Evolutionary conservation across 306 rosid genomes (phyloP).

Genomic region (Mimosa bimucronata): DNA sequence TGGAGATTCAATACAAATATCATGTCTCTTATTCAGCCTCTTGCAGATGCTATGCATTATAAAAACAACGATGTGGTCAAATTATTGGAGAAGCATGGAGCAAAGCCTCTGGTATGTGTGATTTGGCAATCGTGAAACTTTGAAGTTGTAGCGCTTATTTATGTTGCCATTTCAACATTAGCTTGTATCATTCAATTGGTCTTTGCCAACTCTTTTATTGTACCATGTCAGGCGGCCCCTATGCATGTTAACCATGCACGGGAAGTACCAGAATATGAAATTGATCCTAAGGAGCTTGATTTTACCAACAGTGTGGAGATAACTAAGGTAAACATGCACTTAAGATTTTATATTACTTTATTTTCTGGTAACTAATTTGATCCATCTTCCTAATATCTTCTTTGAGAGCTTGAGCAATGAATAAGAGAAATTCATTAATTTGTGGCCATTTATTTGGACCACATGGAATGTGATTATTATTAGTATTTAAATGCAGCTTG

Average conservation of each 20-base stretch:
- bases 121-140: constrained; percentile 41
- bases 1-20: constrained; percentile 26
- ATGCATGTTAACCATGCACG: constrained; percentile 84
- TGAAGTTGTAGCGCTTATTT: constrained; percentile 37
- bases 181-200: constrained; percentile 29
- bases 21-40: constrained; percentile 67
- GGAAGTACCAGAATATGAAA: constrained; percentile 94
- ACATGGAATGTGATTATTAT: constrained; percentile 20
- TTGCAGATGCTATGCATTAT: constrained; percentile 85
- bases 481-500: constrained; percentile 6
- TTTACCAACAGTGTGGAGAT: constrained; percentile 77
- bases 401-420: constrained; percentile 17
- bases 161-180: constrained; percentile 23
- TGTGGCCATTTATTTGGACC: constrained; percentile 21
- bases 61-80: constrained; percentile 75
- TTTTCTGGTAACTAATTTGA: background rate
- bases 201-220: constrained; percentile 32
- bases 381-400: constrained; percentile 15
- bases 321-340: constrained; percentile 58
- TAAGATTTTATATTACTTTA: background rate
- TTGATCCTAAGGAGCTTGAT: constrained; percentile 85
- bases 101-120: constrained; percentile 76
- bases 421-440: constrained; percentile 14
- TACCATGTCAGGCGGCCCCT: constrained; percentile 66
- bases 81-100: constrained; percentile 85